Conservation (phyloP, 1,139 yeast species). For the Candida tropicalis region DNA sequence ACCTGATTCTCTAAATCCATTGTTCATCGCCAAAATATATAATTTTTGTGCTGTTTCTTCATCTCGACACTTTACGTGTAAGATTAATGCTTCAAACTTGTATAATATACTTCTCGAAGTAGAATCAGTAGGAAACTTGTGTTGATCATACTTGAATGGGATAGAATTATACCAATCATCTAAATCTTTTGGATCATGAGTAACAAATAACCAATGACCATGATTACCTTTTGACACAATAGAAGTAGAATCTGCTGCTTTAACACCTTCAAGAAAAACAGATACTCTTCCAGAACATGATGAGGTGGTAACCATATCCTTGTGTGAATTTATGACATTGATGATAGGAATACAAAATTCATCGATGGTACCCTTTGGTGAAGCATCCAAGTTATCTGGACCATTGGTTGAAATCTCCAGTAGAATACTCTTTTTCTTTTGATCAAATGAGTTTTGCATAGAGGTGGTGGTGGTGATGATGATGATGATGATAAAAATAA, state of each 20-base stretch:
- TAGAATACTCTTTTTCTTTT: conserved; percentile 65
- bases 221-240: conserved; percentile 87
- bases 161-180: conserved; percentile 50
- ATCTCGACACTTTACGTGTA: conserved; percentile 80
- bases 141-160: conserved; percentile 24
- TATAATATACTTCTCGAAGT: conserved; percentile 59
- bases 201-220: conserved; percentile 83
- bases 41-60: conserved; percentile 58
- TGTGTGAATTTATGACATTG: conserved; percentile 59
- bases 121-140: conserved; percentile 14
- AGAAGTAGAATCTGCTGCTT: conserved; percentile 31
- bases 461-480: neutral
- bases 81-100: conserved; percentile 82
- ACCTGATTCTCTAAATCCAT: conserved; percentile 88
- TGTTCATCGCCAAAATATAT: conserved; percentile 72
- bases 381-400: conserved; percentile 58
- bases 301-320: conserved; percentile 80
- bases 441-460: conserved; percentile 62
- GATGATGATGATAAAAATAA: neutral
- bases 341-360: conserved; percentile 71
- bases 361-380: conserved; percentile 87
- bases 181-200: conserved; percentile 61
- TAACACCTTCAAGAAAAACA: conserved; percentile 72
- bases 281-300: conserved; percentile 88
- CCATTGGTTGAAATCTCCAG: conserved; percentile 50